Conservation (phyloP, 805 yeast genomes). For the Saccharomycopsis schoenii region DNA sequence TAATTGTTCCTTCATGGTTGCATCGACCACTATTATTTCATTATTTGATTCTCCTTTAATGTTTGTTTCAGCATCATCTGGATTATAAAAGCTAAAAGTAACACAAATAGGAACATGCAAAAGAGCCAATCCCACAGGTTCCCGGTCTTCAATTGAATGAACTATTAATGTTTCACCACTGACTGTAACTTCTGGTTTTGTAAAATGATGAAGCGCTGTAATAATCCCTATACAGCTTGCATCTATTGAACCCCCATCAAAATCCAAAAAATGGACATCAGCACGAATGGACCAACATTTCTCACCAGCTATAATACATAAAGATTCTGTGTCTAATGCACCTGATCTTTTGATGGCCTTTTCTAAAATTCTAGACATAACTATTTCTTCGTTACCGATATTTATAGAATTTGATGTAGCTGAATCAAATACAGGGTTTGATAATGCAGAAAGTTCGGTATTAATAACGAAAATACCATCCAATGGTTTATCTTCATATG, state of each 20-base stretch:
- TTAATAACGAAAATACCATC: constrained; percentile 82
- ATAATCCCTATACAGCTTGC: constrained; percentile 85
- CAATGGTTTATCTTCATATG: constrained; percentile 85
- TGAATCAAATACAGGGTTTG: constrained; percentile 74
- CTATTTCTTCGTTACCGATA: constrained; percentile 54
- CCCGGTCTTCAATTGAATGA: constrained; percentile 67
- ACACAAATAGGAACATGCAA: constrained; percentile 86
- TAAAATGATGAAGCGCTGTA: constrained; percentile 74
- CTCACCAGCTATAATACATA: constrained; percentile 85
- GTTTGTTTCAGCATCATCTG: constrained; percentile 52
- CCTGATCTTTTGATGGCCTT: constrained; percentile 86
- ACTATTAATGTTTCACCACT: constrained; percentile 44
- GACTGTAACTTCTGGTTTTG: constrained; percentile 74
- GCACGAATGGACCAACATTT: constrained; percentile 89
- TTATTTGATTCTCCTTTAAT: constrained; percentile 54
- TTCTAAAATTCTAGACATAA: constrained; percentile 76
- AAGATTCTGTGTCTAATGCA: constrained; percentile 81
- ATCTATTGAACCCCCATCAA: constrained; percentile 90
- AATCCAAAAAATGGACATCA: constrained; percentile 79
- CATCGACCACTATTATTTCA: constrained; percentile 64
- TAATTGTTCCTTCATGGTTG: constrained; percentile 66
- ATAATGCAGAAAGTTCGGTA: constrained; percentile 86
- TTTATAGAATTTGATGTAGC: constrained; percentile 23
- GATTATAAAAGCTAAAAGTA: constrained; percentile 79
- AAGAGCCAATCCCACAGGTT: constrained; percentile 77